Evolutionary conservation across 768 basidiomycete species (phyloP).

Genomic region (Crucibulum laeve): DNA sequence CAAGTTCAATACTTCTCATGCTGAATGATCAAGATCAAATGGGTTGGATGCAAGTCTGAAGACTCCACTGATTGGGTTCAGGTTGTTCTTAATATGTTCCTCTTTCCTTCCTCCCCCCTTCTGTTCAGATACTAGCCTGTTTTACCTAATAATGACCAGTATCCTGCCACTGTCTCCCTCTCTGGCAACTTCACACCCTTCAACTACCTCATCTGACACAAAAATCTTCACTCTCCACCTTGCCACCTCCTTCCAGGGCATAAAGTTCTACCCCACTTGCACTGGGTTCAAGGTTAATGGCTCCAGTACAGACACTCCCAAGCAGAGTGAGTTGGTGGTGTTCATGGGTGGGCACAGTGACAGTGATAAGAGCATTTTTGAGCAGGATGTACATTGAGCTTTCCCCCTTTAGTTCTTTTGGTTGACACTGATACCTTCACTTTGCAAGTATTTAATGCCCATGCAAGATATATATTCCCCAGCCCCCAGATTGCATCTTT

Average conservation of each 20-base stretch:
- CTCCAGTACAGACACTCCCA: constrained; percentile 43
- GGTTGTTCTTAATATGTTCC: constrained; percentile 47
- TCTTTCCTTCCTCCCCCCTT: background rate
- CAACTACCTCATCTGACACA: constrained; percentile 73
- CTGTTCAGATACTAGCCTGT: background rate
- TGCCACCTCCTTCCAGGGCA: constrained; percentile 50
- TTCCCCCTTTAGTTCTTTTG: background rate
- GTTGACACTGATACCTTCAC: too few relatives aligned
- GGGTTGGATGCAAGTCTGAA: constrained; percentile 37
- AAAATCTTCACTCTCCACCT: constrained; percentile 78
- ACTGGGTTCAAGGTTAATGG: constrained; percentile 54
- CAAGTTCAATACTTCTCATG: constrained; percentile 50
- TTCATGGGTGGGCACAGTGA: constrained; percentile 75
- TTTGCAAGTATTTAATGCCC: constrained; percentile 23
- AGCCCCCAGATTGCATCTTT: constrained; percentile 48
- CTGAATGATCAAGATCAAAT: constrained; percentile 72
- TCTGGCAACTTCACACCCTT: constrained; percentile 57
- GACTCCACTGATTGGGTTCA: constrained; percentile 55
- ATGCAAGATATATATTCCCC: constrained; percentile 38
- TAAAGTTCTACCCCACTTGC: constrained; percentile 81
- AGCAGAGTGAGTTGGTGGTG: constrained; percentile 45
- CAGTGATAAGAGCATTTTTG: constrained; percentile 67
- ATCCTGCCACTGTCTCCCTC: constrained; percentile 33
- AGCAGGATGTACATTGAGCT: constrained; percentile 31
- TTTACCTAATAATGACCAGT: constrained; percentile 29